Conservation (phyloP, 2,329 filamentous ascomycete species). For the Fusarium sp. region DNA sequence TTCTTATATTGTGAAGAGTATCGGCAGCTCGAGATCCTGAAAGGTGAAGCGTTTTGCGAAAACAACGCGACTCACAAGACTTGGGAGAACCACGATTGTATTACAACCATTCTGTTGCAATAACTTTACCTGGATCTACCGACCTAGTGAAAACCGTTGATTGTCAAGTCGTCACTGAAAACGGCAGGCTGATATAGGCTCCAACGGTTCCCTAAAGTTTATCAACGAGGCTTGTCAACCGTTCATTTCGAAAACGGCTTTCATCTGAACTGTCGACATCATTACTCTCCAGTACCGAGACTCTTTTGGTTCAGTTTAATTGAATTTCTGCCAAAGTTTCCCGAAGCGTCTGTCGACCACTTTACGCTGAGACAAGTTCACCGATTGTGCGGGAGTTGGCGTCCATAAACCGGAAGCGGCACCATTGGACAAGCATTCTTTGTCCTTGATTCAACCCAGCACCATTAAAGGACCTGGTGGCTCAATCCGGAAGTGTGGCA, state of each 20-base stretch:
- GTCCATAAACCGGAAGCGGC: conserved; percentile 25
- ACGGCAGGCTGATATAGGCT: conserved; percentile 13
- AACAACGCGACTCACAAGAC: conserved; percentile 14
- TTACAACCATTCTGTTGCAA: conserved; percentile 2
- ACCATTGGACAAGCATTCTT: conserved; percentile 39
- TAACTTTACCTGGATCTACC: conserved; percentile 3
- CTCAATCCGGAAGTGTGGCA: conserved; percentile 37
- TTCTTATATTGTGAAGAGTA: not conserved
- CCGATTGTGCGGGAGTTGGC: conserved; percentile 20
- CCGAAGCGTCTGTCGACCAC: conserved; percentile 28
- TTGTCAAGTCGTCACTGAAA: conserved; percentile 13
- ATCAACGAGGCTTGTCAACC: conserved; percentile 20
- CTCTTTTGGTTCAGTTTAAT: conserved; percentile 21
- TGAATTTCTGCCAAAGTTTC: conserved; percentile 8
- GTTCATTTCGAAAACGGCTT: conserved; percentile 3
- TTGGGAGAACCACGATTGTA: conserved; percentile 16
- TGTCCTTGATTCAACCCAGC: conserved; percentile 2
- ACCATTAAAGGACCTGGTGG: conserved; percentile 26
- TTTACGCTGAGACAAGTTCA: conserved; percentile 38
- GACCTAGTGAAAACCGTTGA: conserved; percentile 21
- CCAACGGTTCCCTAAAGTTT: conserved; percentile 23
- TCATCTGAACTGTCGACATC: conserved; percentile 4
- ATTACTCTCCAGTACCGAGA: not conserved
- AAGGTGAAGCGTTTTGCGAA: conserved; percentile 7
- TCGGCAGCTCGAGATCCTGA: not conserved